phyloP scores from a whole-genome alignment of 371 early-diverging fungal genomes.

The Rhizopus stolonifer region DNA sequence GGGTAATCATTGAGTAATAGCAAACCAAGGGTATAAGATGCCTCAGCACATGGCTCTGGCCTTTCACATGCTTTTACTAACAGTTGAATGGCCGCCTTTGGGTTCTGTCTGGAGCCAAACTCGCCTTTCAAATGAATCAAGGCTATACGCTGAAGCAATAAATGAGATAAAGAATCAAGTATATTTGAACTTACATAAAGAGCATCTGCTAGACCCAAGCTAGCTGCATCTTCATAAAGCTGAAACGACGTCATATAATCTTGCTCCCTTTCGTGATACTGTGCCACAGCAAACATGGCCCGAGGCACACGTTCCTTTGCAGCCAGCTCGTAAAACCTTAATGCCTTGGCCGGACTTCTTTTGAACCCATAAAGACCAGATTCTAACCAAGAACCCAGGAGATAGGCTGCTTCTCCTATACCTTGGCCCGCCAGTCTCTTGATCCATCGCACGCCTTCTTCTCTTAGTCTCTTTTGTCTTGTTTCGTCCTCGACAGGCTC shows the following conservation, averaged over 20 bases:
- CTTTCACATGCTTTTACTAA: conserved; percentile 31
- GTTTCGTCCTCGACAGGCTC: not conserved
- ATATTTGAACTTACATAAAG: conserved; percentile 53
- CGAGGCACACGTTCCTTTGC: conserved; percentile 33
- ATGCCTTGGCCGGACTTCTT: conserved; percentile 50
- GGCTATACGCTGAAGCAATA: conserved; percentile 40
- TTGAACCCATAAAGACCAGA: conserved; percentile 58
- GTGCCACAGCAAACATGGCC: conserved; percentile 37
- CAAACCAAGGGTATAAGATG: conserved; percentile 38
- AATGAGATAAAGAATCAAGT: not conserved
- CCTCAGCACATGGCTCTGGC: conserved; percentile 34
- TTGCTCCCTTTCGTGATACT: conserved; percentile 56
- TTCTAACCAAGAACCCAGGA: conserved; percentile 71
- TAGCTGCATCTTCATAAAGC: conserved; percentile 75
- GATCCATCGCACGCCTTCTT: conserved; percentile 73
- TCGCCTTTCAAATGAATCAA: conserved; percentile 41
- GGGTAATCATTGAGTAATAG: conserved; percentile 35
- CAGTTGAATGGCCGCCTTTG: conserved; percentile 26
- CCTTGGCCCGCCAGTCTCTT: conserved; percentile 63
- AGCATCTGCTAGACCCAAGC: conserved; percentile 63
- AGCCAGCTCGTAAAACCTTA: conserved; percentile 39
- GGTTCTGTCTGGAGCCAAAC: conserved; percentile 36
- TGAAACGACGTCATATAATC: conserved; percentile 66
- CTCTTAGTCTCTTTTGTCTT: conserved; percentile 36
- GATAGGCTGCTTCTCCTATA: conserved; percentile 71